These are phyloP conservation scores for Anastatica hierochuntica DNA, from an alignment of 345 rosid genomes.

Conservation along the genomic window DNA sequence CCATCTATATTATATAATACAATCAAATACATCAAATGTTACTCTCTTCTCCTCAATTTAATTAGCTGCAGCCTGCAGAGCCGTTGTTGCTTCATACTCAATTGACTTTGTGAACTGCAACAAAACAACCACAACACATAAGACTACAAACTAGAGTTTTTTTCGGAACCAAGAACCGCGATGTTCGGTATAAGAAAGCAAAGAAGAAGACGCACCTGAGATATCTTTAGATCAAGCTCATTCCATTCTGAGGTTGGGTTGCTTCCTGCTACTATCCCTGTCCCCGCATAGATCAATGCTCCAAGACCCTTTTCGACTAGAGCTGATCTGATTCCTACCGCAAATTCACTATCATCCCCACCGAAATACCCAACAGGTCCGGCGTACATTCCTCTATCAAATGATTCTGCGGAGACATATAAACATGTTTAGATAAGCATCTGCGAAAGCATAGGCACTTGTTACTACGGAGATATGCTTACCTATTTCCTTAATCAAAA, in stretches of 20 bases:
- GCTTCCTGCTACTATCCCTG: constrained; percentile 92
- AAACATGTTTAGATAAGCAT: neutral
- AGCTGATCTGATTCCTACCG: constrained; percentile 93
- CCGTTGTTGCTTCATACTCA: constrained; percentile 17
- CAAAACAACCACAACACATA: neutral
- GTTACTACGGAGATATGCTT: neutral
- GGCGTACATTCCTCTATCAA: constrained; percentile 95
- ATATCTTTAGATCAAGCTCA: constrained; percentile 88
- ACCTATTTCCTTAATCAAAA: constrained; percentile 80
- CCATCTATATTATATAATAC: no score
- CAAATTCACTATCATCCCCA: constrained; percentile 1
- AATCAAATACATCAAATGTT: neutral
- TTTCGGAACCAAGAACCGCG: neutral
- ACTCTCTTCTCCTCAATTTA: constrained; percentile 9
- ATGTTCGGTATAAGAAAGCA: neutral
- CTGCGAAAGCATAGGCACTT: neutral
- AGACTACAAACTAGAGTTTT: neutral
- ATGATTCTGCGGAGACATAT: constrained; percentile 36
- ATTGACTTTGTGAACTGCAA: constrained; percentile 26
- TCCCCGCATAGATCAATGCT: constrained; percentile 81
- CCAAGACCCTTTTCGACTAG: constrained; percentile 83
- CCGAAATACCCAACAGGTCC: constrained; percentile 58
- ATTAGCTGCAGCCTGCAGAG: constrained; percentile 11
- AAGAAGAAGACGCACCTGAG: constrained; percentile 44
- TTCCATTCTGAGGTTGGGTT: constrained; percentile 80